Evolutionary conservation across 2,329 filamentous ascomycete genomes (phyloP).

Genomic region (Fusarium longipes): DNA sequence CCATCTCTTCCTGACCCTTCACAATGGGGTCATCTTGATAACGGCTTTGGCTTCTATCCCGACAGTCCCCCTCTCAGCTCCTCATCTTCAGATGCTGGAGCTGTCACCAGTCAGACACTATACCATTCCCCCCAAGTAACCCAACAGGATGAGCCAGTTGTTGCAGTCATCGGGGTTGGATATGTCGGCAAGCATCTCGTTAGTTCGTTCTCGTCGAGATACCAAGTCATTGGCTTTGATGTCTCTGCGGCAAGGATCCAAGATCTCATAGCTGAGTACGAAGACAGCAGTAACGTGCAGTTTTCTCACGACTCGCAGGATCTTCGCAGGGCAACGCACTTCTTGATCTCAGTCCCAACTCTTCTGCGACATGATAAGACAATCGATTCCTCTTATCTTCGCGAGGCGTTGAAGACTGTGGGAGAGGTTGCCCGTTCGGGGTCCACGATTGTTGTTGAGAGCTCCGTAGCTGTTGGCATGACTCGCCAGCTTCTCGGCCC

Average conservation of each 20-base stretch:
- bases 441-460: slow-evolving; percentile 62
- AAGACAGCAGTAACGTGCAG: background rate
- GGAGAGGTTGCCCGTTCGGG: slow-evolving; percentile 55
- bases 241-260: slow-evolving; percentile 53
- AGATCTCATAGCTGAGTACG: slow-evolving; percentile 47
- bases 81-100: slow-evolving; percentile 3
- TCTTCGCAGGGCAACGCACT: slow-evolving; percentile 58
- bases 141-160: slow-evolving; percentile 45
- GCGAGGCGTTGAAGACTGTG: slow-evolving; percentile 57
- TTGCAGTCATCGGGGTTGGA: slow-evolving; percentile 63
- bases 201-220: slow-evolving; percentile 54
- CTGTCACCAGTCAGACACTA: background rate
- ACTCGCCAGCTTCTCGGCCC: slow-evolving; percentile 61
- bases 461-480: slow-evolving; percentile 64
- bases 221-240: slow-evolving; percentile 59
- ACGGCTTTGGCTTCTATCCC: slow-evolving; percentile 16
- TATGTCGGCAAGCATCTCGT: slow-evolving; percentile 63
- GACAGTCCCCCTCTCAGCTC: slow-evolving; percentile 27
- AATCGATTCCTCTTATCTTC: slow-evolving; percentile 59
- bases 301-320: slow-evolving; percentile 53
- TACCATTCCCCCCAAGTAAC: background rate
- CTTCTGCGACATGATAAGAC: slow-evolving; percentile 58
- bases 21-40: slow-evolving; percentile 16
- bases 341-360: slow-evolving; percentile 64
- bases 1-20: slow-evolving; percentile 7